Conservation (phyloP, 352 stramenopile genomes). For the Pythium inflatum region DNA sequence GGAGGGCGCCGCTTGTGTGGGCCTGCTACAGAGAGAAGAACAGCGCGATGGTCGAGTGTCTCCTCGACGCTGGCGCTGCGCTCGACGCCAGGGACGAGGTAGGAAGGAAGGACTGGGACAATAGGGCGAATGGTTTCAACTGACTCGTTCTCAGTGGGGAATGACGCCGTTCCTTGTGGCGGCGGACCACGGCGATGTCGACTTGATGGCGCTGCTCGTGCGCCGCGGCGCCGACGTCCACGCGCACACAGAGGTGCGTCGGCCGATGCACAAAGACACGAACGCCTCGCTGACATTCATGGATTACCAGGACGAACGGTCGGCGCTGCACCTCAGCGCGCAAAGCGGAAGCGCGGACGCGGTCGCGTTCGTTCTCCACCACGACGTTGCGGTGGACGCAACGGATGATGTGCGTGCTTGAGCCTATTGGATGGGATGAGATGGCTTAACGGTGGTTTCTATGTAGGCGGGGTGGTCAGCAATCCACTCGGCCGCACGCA, state of each 20-base stretch:
- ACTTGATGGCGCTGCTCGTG: slow-evolving; percentile 6
- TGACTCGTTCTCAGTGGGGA: too few species aligned
- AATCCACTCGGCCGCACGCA: neutral
- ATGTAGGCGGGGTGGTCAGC: neutral
- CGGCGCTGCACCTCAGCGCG: neutral
- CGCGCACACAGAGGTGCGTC: neutral
- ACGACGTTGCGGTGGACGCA: neutral
- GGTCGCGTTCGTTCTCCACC: neutral
- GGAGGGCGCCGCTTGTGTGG: neutral
- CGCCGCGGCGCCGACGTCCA: neutral
- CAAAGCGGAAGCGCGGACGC: neutral
- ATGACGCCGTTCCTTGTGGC: slow-evolving; percentile 1
- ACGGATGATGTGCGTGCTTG: neutral
- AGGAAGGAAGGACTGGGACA: neutral
- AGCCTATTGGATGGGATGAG: too few species aligned
- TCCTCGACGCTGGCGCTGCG: neutral
- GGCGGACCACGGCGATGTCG: slow-evolving; percentile 5
- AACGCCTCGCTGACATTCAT: too few species aligned
- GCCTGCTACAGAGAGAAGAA: neutral
- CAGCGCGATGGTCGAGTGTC: neutral
- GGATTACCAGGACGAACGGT: neutral
- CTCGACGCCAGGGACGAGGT: neutral
- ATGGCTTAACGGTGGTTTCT: too few species aligned
- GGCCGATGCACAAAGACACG: too few species aligned
- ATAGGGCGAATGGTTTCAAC: neutral